A percentile compares a stretch with the other conserved stretches of the same genome.
Conservation (phyloP, 768 basidiomycete genomes). For the Phlebiopsis gigantea region DNA sequence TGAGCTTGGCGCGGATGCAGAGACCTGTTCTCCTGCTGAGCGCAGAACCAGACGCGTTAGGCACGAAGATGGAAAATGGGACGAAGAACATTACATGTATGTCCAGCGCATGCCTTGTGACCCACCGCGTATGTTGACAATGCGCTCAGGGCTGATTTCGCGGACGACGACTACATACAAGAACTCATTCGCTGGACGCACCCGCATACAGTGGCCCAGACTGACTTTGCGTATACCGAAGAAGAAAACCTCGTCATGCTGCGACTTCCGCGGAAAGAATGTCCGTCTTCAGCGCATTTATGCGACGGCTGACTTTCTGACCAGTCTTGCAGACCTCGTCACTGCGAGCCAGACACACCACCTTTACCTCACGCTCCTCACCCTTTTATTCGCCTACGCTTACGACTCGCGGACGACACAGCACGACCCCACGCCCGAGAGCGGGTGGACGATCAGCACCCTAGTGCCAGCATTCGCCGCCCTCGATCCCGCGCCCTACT, state of each 20-base stretch:
- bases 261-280: conserved; percentile 46
- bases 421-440: conserved; percentile 79
- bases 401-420: conserved; percentile 79
- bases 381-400: conserved; percentile 72
- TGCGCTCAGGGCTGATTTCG: conserved; percentile 66
- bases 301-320: neutral
- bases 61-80: conserved; percentile 76
- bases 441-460: conserved; percentile 78
- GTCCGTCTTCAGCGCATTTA: conserved; percentile 27
- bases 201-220: conserved; percentile 36
- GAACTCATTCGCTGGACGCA: conserved; percentile 65
- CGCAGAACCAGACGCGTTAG: conserved; percentile 47
- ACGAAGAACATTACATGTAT: conserved; percentile 82
- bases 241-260: conserved; percentile 67
- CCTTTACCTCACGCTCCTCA: conserved; percentile 65
- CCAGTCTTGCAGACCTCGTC: conserved; percentile 49
- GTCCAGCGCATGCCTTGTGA: neutral
- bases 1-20: conserved; percentile 66
- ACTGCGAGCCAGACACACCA: conserved; percentile 49
- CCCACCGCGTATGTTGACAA: conserved; percentile 3
- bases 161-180: conserved; percentile 69
- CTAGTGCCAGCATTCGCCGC: conserved; percentile 80
- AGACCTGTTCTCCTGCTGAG: conserved; percentile 45
- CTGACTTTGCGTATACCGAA: conserved; percentile 55
- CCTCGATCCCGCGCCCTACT: conserved; percentile 64